Conservation (phyloP, 148 eudicot genomes). For the Silene latifolia region DNA sequence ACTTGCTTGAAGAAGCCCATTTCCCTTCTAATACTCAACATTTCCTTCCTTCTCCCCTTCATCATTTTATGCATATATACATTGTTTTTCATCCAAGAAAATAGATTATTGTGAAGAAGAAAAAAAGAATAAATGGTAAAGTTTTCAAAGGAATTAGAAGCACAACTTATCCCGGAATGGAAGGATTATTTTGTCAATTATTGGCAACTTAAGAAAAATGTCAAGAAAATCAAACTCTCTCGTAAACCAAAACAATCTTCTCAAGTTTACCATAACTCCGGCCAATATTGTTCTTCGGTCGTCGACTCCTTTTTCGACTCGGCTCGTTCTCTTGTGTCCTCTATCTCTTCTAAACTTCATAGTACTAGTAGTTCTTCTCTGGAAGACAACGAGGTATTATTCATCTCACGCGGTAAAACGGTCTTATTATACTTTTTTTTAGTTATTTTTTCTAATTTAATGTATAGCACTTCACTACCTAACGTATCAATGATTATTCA, state of each 20-base stretch:
- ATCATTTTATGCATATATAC: not conserved
- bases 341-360: constrained; percentile 23
- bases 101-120: not conserved
- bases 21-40: not conserved
- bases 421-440: not conserved
- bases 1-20: not conserved
- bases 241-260: constrained; percentile 35
- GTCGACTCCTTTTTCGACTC: constrained; percentile 59
- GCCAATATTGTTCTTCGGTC: constrained; percentile 19
- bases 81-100: constrained; percentile 4
- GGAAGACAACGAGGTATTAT: constrained; percentile 12
- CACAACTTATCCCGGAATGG: constrained; percentile 96
- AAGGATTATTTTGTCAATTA: constrained; percentile 79
- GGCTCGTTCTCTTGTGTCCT: constrained; percentile 24
- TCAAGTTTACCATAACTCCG: constrained; percentile 19
- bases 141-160: constrained; percentile 92
- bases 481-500: not conserved
- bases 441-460: no score
- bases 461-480: not conserved
- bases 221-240: constrained; percentile 65
- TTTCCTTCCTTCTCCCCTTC: not conserved
- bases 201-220: constrained; percentile 80
- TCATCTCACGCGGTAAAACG: not conserved
- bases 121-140: constrained; percentile 58
- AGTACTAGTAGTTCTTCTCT: not conserved